Base-by-base conservation (phyloP, 179 eudicot genomes). In the Silene noctiflora region DNA sequence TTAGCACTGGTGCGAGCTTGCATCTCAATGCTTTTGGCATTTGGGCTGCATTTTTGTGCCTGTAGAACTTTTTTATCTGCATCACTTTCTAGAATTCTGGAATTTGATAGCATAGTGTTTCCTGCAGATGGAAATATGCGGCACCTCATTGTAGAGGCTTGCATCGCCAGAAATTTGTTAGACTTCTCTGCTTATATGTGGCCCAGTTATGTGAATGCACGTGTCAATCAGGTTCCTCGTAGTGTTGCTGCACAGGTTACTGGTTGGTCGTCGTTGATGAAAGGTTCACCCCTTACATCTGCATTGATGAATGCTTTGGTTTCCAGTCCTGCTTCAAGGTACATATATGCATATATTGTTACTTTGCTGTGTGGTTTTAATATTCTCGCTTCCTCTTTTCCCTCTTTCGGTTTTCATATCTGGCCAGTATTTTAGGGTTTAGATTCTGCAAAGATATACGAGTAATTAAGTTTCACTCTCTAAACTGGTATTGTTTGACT, bases 281-380 rank as follows among this genome's bases (percentile, higher is more conserved):
- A 91, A 31, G 99, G 99, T 59, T 86, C 89, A 25, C 83, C 93
- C 65, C 88, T 95, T 73, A 89, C 92, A 46, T 86, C 88, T 42
- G 72, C 79, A 42, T 60, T 93, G 90, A 82, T 84, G 72, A 87
- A 84, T 70, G 91, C 90, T 80, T 85, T 95, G 75, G 89, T 84
- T 78, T 85, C 95, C 35, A 74, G 84, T 80, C 96, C 99, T 76
- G 99, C 99, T 83, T 91, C 97, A 79, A 89, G 99, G 99, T 95
- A 93, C 73, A 74, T 72, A 73, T 69, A 67, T 76, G 74, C 67
- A 35, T 61, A 21, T 17, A 24, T 64, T 72, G 17, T 42, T 72
- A 17, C 62, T 63, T 77, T 42, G 33, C 12, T 74, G 31, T 22
- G 12, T n/a, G 51, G n/a, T 25, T 58, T 20, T 67, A 31, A 1